Conservation (phyloP, 1,284 basidiomycete species). For the Irpex rosettiformis region DNA sequence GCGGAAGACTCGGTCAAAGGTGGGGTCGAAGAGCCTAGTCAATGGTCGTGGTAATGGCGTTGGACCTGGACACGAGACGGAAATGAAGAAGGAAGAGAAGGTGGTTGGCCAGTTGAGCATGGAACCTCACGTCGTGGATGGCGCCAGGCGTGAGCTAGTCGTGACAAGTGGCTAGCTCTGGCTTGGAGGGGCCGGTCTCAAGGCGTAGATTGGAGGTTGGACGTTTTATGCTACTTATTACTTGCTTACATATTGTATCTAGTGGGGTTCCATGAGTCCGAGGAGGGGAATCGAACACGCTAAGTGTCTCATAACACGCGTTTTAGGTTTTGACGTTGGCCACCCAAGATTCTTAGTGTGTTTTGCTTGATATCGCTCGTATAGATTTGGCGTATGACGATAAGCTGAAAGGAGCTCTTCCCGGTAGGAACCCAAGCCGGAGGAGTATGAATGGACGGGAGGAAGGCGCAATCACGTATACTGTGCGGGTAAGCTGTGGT, state of each 20-base stretch:
- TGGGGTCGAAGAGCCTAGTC: slow-evolving; percentile 13
- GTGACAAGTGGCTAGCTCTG: too few relatives aligned
- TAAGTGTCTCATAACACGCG: background rate
- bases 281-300: background rate
- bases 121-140: slow-evolving; percentile 14
- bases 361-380: too few relatives aligned
- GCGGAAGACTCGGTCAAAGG: slow-evolving; percentile 18
- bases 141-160: slow-evolving; percentile 16
- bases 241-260: background rate
- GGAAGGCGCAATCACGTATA: too few relatives aligned
- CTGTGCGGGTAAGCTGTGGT: background rate
- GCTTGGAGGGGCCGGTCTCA: too few relatives aligned
- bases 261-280: background rate
- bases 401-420: background rate
- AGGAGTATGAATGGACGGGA: too few relatives aligned
- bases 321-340: background rate
- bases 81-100: slow-evolving; percentile 18
- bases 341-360: background rate
- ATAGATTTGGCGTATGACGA: too few relatives aligned
- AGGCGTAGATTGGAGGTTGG: background rate
- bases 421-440: background rate
- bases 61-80: background rate
- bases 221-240: background rate
- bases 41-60: slow-evolving; percentile 8
- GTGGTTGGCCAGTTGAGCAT: slow-evolving; percentile 14